phyloP scores from a whole-genome alignment of 148 eudicot genomes.

The Diospyros kaki region DNA sequence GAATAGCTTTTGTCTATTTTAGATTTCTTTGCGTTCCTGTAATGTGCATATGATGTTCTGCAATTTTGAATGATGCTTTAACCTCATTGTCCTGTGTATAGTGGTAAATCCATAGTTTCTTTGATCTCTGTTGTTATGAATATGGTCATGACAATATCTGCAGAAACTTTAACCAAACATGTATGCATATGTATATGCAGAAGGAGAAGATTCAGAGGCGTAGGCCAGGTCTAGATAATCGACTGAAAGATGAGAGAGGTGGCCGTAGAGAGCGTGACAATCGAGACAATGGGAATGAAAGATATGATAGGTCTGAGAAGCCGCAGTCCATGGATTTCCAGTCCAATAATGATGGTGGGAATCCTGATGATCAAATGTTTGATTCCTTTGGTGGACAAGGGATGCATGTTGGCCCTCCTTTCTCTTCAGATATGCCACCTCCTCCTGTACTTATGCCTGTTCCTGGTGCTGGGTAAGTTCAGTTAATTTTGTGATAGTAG shows the following conservation, averaged over 20 bases:
- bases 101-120: no score
- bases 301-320: constrained; percentile 72
- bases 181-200: constrained; percentile 21
- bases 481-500: not conserved
- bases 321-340: constrained; percentile 52
- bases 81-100: no score
- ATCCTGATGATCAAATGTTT: constrained; percentile 72
- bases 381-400: constrained; percentile 80
- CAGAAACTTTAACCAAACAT: no score
- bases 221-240: constrained; percentile 55
- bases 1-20: no score
- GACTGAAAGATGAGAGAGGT: constrained; percentile 76
- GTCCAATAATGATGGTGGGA: constrained; percentile 52
- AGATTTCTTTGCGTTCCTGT: no score
- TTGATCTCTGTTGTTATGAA: no score
- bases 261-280: constrained; percentile 64
- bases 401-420: constrained; percentile 59
- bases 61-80: no score
- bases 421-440: constrained; percentile 77
- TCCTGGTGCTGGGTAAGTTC: constrained; percentile 94
- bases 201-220: constrained; percentile 75
- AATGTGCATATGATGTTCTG: no score
- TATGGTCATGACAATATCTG: no score
- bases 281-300: constrained; percentile 56
- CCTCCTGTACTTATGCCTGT: constrained; percentile 95